Conservation (phyloP, 2,329 filamentous ascomycete species). For the Penicillium sumatraense region DNA sequence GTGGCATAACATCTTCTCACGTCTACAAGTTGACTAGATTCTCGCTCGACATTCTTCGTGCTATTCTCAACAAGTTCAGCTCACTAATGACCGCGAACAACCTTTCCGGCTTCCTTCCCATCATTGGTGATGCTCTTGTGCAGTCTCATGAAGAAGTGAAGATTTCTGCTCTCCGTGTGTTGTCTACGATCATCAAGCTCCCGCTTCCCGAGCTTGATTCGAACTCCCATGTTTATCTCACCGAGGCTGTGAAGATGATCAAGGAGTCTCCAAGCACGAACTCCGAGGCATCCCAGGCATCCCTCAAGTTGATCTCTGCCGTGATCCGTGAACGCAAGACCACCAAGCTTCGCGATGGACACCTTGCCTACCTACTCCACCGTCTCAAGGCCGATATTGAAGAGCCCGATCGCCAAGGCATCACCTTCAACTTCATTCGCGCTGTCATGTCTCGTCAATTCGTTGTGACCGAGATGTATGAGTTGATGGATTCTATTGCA, state of each 20-base stretch:
- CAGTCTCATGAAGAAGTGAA: slow-evolving; percentile 91
- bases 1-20: slow-evolving; percentile 75
- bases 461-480: slow-evolving; percentile 85
- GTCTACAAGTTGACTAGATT: slow-evolving; percentile 88
- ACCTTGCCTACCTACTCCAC: slow-evolving; percentile 79
- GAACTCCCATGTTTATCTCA: slow-evolving; percentile 76
- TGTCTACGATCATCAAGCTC: slow-evolving; percentile 83
- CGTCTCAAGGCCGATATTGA: slow-evolving; percentile 87
- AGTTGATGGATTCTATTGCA: slow-evolving; percentile 85
- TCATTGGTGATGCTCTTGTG: slow-evolving; percentile 84
- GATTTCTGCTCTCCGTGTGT: slow-evolving; percentile 81
- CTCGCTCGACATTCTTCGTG: slow-evolving; percentile 81
- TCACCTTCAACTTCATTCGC: slow-evolving; percentile 92
- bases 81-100: slow-evolving; percentile 78
- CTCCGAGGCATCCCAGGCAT: slow-evolving; percentile 82
- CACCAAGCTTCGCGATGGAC: slow-evolving; percentile 76
- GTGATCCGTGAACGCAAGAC: slow-evolving; percentile 80
- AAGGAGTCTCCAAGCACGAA: slow-evolving; percentile 77
- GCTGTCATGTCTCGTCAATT: slow-evolving; percentile 84
- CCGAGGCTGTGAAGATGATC: slow-evolving; percentile 82
- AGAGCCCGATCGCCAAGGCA: slow-evolving; percentile 86
- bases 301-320: slow-evolving; percentile 83
- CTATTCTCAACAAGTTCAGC: slow-evolving; percentile 84
- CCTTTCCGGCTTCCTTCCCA: slow-evolving; percentile 81
- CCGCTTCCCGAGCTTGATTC: slow-evolving; percentile 73